Base-by-base conservation (phyloP, 345 rosid species). In the Ceriops decandra region DNA sequence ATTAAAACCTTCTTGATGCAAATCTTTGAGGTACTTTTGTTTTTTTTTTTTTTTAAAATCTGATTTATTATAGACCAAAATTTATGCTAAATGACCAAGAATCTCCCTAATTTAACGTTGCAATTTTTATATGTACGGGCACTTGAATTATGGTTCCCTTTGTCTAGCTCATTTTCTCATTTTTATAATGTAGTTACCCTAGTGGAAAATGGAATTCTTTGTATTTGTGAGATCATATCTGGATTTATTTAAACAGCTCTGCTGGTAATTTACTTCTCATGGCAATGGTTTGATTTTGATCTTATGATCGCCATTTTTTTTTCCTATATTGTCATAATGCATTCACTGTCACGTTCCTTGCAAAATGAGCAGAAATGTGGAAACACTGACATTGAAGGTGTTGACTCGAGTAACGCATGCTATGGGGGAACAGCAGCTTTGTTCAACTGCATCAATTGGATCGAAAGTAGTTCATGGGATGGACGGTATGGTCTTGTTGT, bases 401-500 rank as follows among this genome's bases (percentile, higher is more conserved):
- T 95, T 61, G 99, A 95, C 85, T 95, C 99, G 1, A 82, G 88
- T 20, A 95, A 95, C 80, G 98, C 99, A 71, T 95, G 99, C 79
- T 95, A 95, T 54, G 99, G 99, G 21, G 99, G 99, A 73, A 95
- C 99, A 52, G 97, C 99, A 1, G 99, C 99, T 72, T 84, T 95
- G 71, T 80, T 95, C 63, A 95, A 95, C 68, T 95, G 98, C 80
- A 96, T 92, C 75, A 95, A 92, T 67, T 95, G 99, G 99, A 92
- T 92, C 72, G 99, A 95, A 82, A 92, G 99, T 79, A 75, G 77
- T 75, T 95, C 99, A 19, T 92, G 99, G 99, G 99, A 92, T 70
- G 98, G 99, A 70, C 93, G 99, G 67, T 95, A 90, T 79, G 98
- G 98, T 49, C 91, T 95, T 57, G 98, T 87, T 73, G 91, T 95